These are phyloP conservation scores for Limnanthes douglasii DNA, from an alignment of 345 rosid species.

Conservation along the genomic window DNA sequence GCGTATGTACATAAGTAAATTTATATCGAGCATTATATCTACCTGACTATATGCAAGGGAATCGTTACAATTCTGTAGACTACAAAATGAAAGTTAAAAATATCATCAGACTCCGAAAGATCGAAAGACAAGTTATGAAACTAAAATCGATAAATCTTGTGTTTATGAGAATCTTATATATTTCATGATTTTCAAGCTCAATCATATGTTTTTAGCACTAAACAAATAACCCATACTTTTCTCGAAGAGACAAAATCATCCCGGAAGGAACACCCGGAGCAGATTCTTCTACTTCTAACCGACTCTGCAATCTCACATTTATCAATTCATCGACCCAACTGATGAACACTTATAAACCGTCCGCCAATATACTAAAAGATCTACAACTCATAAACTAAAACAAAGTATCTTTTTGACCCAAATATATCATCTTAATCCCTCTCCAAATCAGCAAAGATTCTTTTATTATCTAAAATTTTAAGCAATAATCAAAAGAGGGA, in stretches of 20 bases:
- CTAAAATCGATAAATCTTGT: background rate
- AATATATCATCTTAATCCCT: conserved; percentile 88
- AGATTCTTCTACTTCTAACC: conserved; percentile 55
- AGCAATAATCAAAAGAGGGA: background rate
- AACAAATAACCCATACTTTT: conserved; percentile 34
- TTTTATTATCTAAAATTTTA: conserved; percentile 33
- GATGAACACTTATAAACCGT: too few relatives aligned
- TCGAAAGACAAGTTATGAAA: conserved; percentile 4
- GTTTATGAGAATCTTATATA: background rate
- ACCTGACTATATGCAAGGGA: conserved; percentile 66
- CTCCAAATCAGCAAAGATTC: conserved; percentile 73
- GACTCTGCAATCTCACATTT: conserved; percentile 27
- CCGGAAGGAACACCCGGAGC: conserved; percentile 64
- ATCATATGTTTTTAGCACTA: too few relatives aligned
- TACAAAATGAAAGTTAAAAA: conserved; percentile 24
- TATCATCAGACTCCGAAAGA: background rate
- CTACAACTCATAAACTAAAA: too few relatives aligned
- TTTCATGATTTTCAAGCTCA: too few relatives aligned
- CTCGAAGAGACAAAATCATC: conserved; percentile 80
- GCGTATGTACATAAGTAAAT: conserved; percentile 4
- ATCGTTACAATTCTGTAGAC: conserved; percentile 69
- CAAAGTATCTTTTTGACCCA: conserved; percentile 59
- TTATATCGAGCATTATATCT: conserved; percentile 16
- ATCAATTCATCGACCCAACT: too few relatives aligned
- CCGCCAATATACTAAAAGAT: too few relatives aligned